Conservation (phyloP, 371 early-diverging fungal genomes). For the Parasitella parasitica region DNA sequence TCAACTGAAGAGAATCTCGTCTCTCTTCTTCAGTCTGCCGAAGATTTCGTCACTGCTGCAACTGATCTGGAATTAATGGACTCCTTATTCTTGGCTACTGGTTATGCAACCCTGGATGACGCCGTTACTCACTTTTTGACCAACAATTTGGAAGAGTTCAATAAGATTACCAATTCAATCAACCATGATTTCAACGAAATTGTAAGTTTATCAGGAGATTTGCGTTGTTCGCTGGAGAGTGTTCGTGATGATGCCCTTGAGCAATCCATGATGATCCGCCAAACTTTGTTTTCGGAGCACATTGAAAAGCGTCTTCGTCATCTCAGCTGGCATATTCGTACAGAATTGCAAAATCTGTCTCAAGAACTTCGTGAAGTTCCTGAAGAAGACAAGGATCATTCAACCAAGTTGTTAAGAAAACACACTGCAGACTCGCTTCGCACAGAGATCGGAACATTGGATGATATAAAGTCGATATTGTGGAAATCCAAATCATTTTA, state of each 20-base stretch:
- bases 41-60: constrained; percentile 4
- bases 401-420: not conserved
- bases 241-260: constrained; percentile 12
- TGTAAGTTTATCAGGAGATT: constrained; percentile 9
- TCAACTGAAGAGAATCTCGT: not conserved
- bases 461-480: not conserved
- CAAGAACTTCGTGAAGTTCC: not conserved
- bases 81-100: constrained; percentile 3
- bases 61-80: constrained; percentile 10
- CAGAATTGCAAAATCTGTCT: not conserved
- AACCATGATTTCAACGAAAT: constrained; percentile 10
- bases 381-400: not conserved
- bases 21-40: constrained; percentile 1
- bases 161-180: not conserved
- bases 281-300: not conserved
- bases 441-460: not conserved
- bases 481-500: not conserved
- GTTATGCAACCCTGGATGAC: not conserved
- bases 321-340: constrained; percentile 1
- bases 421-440: constrained; percentile 5
- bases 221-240: constrained; percentile 15
- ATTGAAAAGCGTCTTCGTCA: constrained; percentile 3
- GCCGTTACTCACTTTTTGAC: not conserved
- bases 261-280: not conserved
- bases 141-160: not conserved